Evolutionary conservation across 2,329 filamentous ascomycete genomes (phyloP), one percentile per base, ranked within the genome.

Genomic region (Fusarium fracticaudum): DNA sequence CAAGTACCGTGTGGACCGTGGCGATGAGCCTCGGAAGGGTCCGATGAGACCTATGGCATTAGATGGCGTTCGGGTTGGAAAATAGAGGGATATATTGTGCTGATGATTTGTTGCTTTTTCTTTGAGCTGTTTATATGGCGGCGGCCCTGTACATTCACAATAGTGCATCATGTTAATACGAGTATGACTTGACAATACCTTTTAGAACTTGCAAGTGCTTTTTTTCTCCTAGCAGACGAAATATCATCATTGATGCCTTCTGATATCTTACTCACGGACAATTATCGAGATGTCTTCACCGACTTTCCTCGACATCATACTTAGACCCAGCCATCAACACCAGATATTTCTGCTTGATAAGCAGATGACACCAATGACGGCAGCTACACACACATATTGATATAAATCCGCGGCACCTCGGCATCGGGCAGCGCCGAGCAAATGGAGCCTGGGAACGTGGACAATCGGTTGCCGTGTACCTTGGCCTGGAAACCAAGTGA

Each of bases 1-100:
- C 85, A 98, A 94, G 87, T 98, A 98, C 78, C 85, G 85, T 64
- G 83, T 91, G 47, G 86, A 87, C 75, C 85, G 84, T 81, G 92
- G 92, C 82, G 93, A 98, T 76, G 88, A 86, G 76, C 86, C 88
- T 63, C 85, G 88, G 57, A 89, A 87, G 80, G 87, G 88, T 5
- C 83, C 84, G 6, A 79, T 89, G 80, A 81, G 82, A 75, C 86
- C 82, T 67, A 83, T 82, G 79, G 75, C 78, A 65, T 74, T 79
- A 58, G 68, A 79, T 26, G 76, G 76, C 64, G 77, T 79, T 78
- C 51, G 55, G 76, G 76, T 76, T 71, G 74, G 71, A 77, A 79
- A 79, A 79, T 79, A 78, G 70, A 69, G 44, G 50, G 64, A 31
- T 45, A 45, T 61, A 60, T 51, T 58, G 61, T 68, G 60, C 58